Conservation (phyloP, 345 rosid species). For the Hirschfeldia incana region DNA sequence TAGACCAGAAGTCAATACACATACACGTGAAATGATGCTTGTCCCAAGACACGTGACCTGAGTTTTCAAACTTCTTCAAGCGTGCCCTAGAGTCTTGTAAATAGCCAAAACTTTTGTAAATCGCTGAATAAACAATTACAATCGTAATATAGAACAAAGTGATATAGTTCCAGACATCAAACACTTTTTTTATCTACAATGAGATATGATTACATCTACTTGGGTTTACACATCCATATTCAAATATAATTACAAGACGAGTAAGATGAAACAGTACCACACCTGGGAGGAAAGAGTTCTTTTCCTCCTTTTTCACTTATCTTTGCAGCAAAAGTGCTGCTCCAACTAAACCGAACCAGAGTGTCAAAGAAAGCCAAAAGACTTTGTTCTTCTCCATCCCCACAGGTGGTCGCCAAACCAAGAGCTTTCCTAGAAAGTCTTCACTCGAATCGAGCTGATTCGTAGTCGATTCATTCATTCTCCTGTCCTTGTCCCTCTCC, state of each 20-base stretch:
- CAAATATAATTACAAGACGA: constrained; percentile 28
- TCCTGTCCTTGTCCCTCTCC: constrained; percentile 56
- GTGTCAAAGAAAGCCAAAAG: constrained; percentile 74
- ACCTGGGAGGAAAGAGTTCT: neutral
- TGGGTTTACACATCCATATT: constrained; percentile 24
- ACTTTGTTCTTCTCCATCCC: constrained; percentile 66
- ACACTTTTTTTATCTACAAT: constrained; percentile 27
- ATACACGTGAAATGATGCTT: neutral
- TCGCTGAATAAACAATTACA: neutral
- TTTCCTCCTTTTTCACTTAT: constrained; percentile 33
- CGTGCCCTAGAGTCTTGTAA: neutral
- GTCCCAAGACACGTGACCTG: neutral
- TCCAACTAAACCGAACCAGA: constrained; percentile 88
- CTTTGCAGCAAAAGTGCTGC: constrained; percentile 75
- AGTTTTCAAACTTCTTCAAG: neutral
- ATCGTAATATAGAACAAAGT: neutral
- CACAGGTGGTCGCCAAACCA: constrained; percentile 74
- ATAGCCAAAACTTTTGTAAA: neutral
- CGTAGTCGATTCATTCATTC: constrained; percentile 52
- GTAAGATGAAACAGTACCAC: constrained; percentile 7
- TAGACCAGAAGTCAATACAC: neutral
- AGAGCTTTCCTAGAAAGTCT: constrained; percentile 70
- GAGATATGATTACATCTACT: constrained; percentile 9
- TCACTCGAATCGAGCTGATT: constrained; percentile 67
- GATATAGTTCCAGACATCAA: neutral